Base-by-base conservation (phyloP, 495 filamentous ascomycete genomes). In the Penicillium soppii region DNA sequence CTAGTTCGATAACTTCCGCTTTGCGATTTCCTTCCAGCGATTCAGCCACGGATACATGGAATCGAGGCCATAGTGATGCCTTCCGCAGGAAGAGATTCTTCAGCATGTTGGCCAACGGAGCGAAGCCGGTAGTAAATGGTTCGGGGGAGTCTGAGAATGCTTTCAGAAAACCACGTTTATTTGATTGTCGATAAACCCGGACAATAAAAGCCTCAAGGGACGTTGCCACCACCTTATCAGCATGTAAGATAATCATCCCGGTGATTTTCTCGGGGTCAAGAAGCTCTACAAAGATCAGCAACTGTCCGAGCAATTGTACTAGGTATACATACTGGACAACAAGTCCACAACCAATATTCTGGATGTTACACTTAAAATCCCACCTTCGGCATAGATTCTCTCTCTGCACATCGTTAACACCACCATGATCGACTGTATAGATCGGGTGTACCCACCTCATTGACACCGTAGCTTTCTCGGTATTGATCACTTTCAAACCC, bases 131-230 rank as follows among this genome's bases (percentile, higher is more conserved):
- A 0, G 89, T 89, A 56, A 98, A 96, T 3, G 92, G 87, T 68
- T 97, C 91, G 0, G 94, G 94, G 15, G 85, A 89, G 59, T 98
- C 94, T 0, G 94, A 96, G 57, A 98, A 96, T 7, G 95, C 92
- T 63, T 97, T 98, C 16, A 98, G 79, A 58, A 98, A 97, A 13
- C 94, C 94, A 22, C 60, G 73, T 71, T 94, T 95, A 62, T 98
- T 98, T 72, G 86, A 85, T 72, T 97, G 91, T 43, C 94, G 82
- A 63, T 89, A 98, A 36, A 97, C 89, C 25, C 94, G 87, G 38
- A 96, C 73, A 50, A 98, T 96, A 66, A 98, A 98, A 15, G 94
- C 92, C 66, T 98, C 94, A 5, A 89, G 73, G 2, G 91, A 92
- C 0, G 92, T 97, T 17, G 92, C 92, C 20, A 90, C 76, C 30